These are phyloP conservation scores for Nakazawaea peltata DNA, from an alignment of 805 yeast genomes.

Conservation along the genomic window DNA sequence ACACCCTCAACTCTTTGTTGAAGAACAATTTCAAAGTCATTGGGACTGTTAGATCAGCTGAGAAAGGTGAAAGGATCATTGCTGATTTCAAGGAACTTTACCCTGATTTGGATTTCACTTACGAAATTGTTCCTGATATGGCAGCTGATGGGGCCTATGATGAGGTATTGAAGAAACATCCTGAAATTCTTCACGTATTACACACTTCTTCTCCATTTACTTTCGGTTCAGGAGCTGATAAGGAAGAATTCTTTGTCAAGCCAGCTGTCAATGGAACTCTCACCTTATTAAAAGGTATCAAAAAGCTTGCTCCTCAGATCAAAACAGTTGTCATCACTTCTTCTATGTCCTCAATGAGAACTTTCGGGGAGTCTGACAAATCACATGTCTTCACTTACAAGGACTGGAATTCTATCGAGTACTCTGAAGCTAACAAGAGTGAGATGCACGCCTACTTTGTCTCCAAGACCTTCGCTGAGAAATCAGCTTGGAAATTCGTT, in stretches of 20 bases:
- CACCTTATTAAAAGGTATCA: slow-evolving; percentile 36
- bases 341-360: slow-evolving; percentile 39
- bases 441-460: slow-evolving; percentile 25
- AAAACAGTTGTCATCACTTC: slow-evolving; percentile 48
- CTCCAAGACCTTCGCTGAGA: slow-evolving; percentile 50
- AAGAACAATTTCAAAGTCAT: slow-evolving; percentile 34
- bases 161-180: slow-evolving; percentile 28
- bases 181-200: slow-evolving; percentile 24
- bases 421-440: slow-evolving; percentile 22
- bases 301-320: slow-evolving; percentile 33
- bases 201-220: slow-evolving; percentile 34
- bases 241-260: slow-evolving; percentile 39
- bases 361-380: slow-evolving; percentile 14
- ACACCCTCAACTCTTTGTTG: slow-evolving; percentile 33
- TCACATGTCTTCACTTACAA: slow-evolving; percentile 19
- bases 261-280: slow-evolving; percentile 55
- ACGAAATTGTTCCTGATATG: slow-evolving; percentile 26
- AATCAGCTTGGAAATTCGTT: slow-evolving; percentile 46
- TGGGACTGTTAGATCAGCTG: slow-evolving; percentile 39
- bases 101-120: slow-evolving; percentile 16
- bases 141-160: slow-evolving; percentile 36
- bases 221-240: slow-evolving; percentile 22
- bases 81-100: slow-evolving; percentile 11
- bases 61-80: slow-evolving; percentile 11
- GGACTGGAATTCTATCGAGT: slow-evolving; percentile 30